Conservation (phyloP, 2,329 filamentous ascomycete species). For the Penicillium concentricum region DNA sequence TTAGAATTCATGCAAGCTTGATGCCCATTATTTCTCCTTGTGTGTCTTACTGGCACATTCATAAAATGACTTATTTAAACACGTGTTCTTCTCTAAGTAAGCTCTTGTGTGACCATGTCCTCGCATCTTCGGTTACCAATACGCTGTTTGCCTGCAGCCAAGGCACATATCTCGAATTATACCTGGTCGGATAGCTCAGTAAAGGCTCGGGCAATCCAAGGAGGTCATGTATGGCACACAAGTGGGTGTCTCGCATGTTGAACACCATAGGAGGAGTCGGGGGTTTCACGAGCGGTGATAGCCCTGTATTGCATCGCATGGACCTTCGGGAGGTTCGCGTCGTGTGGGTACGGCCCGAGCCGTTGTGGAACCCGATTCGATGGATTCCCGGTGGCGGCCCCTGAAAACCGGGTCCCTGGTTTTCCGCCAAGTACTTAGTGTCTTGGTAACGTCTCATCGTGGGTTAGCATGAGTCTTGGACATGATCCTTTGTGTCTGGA, state of each 20-base stretch:
- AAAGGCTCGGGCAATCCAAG: background rate
- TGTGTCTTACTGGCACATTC: background rate
- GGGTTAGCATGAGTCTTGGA: background rate
- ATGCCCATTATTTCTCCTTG: background rate
- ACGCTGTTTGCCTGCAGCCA: background rate
- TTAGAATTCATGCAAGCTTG: background rate
- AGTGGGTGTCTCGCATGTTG: background rate
- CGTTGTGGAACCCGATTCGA: background rate
- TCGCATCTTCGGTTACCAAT: no score
- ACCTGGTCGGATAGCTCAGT: background rate
- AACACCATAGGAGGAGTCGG: background rate
- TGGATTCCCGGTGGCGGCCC: background rate
- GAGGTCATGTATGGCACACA: no score
- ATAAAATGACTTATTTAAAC: background rate
- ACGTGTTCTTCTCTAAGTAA: background rate
- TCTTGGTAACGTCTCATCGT: background rate
- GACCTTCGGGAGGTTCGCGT: background rate
- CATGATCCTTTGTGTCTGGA: no score
- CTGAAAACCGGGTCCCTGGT: background rate
- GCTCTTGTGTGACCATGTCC: background rate
- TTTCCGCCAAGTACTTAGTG: background rate
- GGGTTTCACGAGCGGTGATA: background rate
- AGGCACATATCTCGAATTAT: background rate
- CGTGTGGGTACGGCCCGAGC: conserved; percentile 1
- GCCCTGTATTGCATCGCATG: background rate